Evolutionary conservation across 176 grass and related monocot species (phyloP), one percentile per base, ranked within the genome.

Genomic region (barley (Hordeum vulgare)): DNA sequence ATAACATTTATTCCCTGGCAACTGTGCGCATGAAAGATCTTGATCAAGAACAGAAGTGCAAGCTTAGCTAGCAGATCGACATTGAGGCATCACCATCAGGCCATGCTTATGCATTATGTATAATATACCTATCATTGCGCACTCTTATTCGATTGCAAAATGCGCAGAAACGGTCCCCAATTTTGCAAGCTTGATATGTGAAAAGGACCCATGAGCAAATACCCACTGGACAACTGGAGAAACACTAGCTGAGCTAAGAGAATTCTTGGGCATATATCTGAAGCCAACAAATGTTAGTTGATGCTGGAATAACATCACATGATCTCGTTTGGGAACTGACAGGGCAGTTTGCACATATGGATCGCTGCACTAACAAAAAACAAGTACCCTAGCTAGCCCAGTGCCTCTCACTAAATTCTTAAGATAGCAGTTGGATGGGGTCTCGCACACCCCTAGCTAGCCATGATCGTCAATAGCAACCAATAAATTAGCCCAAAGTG

Each of bases 11-110:
- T 90, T 83, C 84, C 24, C 20, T 65, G 45, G 25, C 66, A 47
- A 72, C 25, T 17, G 34, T 17, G 5, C 1, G 17, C 44, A 66
- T 66, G 23, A 74, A 78, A 66, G 57, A 83, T 86, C 74, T 79
- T 18, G 44, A 74, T 74, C 71, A 73, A 85, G 73, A 74, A 59
- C 62, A 78, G 36, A 79, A 86, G 83, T 90, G 84, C 84, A 83
- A 58, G 79, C 79, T 83, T 83, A 86, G 88, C 74, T 86, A 90
- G 83, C 79, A 86, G 88, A 82, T 90, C 79, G 47, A 86, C 84
- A 83, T 11, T 4, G 84, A 90, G 68, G 49, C 66, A 86, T 86
- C 83, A 20, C 56, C 74, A 83, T 86, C 88, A 79, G 28, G 66
- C 59, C 66, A 78, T 73, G 27, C 45, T 73, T 37, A 53, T 33